Evolutionary conservation across 2,329 filamentous ascomycete genomes (phyloP), one percentile per base, ranked within the genome.

Genomic region (Colletotrichum costaricense): DNA sequence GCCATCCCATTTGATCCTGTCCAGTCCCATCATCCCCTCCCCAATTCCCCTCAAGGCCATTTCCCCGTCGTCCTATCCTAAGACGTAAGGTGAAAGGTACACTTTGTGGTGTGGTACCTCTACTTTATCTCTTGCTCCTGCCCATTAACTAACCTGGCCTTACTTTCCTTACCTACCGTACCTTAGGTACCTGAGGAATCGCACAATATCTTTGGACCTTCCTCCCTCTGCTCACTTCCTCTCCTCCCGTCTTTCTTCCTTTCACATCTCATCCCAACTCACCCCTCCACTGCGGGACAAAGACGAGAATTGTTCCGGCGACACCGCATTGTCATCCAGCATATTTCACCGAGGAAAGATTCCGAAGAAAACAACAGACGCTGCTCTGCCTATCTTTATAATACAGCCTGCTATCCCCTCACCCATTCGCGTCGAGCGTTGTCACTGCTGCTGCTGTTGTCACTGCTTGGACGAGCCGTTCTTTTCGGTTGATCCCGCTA

Each of bases 401-500:
- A 73, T 42, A 33, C 38, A n/a, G 26, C 46, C 67, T 46, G 42
- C 42, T 9, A n/a, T 22, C 66, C 24, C 56, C 68, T 30, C 38
- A 19, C 38, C 67, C 22, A 19, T 5, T 26, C 24, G 38, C 24
- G 38, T 42, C 6, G 38, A 42, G 38, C 19, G 42, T 22, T 49
- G 42, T 19, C n/a, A 22, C 42, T n/a, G 42, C 42, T 49, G 19
- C 19, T 49, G 19, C 19, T 49, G 7, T 19, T 49, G 42, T n/a
- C 19, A 8, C 42, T 46, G 33, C 35, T 38, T 35, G 60, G 57
- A 72, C 64, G 26, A 59, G 52, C 69, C 46, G n/a, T 65, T 59
- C 22, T 56, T 64, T 69, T 30, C n/a, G 42, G 35, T 52, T 46
- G 12, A 68, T 58, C 67, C 70, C 67, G 56, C 71, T 66, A 62